Evolutionary conservation across 1,284 basidiomycete genomes (phyloP).

Genomic region (Pseudozyma sp.): DNA sequence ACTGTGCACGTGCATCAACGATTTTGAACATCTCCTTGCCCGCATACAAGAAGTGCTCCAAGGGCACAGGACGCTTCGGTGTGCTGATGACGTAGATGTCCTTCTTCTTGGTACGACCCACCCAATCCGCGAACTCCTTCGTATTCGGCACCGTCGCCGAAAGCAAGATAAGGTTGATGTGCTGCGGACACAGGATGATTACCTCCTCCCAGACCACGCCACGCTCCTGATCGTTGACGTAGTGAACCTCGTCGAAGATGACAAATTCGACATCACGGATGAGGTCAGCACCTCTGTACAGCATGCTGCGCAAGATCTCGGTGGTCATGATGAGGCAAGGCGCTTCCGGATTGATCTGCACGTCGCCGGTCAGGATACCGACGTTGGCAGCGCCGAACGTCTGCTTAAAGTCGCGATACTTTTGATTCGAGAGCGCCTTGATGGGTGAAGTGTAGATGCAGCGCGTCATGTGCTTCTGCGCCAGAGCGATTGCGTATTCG

Average conservation of each 20-base stretch:
- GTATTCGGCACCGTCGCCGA: slow-evolving; percentile 99
- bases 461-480: slow-evolving; percentile 97
- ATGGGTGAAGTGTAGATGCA: slow-evolving; percentile 99
- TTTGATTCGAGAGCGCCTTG: slow-evolving; percentile 98
- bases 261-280: slow-evolving; percentile 99
- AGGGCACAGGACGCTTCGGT: slow-evolving; percentile 91
- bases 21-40: slow-evolving; percentile 92
- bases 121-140: slow-evolving; percentile 99
- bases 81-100: slow-evolving; percentile 99
- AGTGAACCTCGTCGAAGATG: slow-evolving; percentile 99
- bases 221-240: slow-evolving; percentile 98
- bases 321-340: slow-evolving; percentile 90
- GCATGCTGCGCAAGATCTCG: slow-evolving; percentile 98
- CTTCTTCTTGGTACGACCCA: slow-evolving; percentile 98
- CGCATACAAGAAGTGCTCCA: slow-evolving; percentile 97
- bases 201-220: slow-evolving; percentile 99
- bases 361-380: slow-evolving; percentile 97
- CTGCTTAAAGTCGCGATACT: slow-evolving; percentile 98
- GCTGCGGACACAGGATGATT: slow-evolving; percentile 76
- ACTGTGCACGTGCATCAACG: slow-evolving; percentile 84
- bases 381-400: slow-evolving; percentile 92
- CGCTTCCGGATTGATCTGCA: slow-evolving; percentile 98
- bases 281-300: slow-evolving; percentile 83
- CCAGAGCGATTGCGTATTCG: slow-evolving; percentile 96
- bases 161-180: slow-evolving; percentile 75